phyloP scores from a whole-genome alignment of 352 stramenopile genomes.

The Globisporangium rhizosaccharum region DNA sequence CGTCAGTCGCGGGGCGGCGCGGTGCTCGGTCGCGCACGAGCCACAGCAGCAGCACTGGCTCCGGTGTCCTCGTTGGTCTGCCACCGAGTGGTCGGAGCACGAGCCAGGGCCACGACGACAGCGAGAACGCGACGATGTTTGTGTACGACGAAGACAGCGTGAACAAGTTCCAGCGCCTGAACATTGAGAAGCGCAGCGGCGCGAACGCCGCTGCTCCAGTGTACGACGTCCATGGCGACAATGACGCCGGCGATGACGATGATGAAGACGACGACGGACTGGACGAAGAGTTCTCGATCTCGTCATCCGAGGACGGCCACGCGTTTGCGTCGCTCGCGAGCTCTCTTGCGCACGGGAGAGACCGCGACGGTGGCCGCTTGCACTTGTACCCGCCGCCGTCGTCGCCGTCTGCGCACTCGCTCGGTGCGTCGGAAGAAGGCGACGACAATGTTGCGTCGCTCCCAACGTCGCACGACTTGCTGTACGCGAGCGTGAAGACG shows the following conservation, averaged over 20 bases:
- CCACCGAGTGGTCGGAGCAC: neutral
- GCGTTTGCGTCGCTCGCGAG: neutral
- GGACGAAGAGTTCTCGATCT: conserved; percentile 12
- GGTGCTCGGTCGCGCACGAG: neutral
- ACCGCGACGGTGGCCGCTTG: neutral
- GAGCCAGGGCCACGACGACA: neutral
- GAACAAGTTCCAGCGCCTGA: conserved; percentile 29
- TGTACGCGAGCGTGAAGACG: conserved; percentile 5
- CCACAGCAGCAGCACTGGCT: neutral
- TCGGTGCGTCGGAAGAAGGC: conserved; percentile 5
- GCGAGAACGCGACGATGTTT: conserved; percentile 35
- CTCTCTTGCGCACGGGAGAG: conserved; percentile 10
- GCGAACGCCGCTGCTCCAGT: too few relatives aligned
- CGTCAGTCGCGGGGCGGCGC: too few relatives aligned
- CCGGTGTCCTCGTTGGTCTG: neutral
- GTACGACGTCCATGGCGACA: conserved; percentile 6
- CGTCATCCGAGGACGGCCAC: conserved; percentile 11
- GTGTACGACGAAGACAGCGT: conserved; percentile 41
- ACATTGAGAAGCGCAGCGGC: conserved; percentile 9
- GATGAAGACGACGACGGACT: conserved; percentile 3
- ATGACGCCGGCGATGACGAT: neutral
- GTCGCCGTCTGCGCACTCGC: conserved; percentile 3
- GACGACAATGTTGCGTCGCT: conserved; percentile 15
- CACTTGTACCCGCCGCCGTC: conserved; percentile 2
- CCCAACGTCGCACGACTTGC: conserved; percentile 2